Conservation (phyloP, 108 stramenopile species). For the Discostella stelligeroides region DNA sequence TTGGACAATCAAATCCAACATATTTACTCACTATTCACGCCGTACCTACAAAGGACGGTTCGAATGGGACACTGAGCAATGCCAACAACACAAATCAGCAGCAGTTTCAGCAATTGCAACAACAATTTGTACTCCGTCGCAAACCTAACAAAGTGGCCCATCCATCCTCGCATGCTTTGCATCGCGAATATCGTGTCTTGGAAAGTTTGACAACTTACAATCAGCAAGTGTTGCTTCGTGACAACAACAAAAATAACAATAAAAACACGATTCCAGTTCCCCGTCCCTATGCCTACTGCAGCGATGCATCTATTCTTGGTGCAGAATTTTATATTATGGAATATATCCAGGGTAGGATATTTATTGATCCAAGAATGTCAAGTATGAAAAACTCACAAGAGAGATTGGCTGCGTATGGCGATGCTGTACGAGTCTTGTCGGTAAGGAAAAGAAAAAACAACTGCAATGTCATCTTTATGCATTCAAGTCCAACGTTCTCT, state of each 20-base stretch:
- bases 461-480: constrained; percentile 5
- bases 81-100: constrained; percentile 84
- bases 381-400: constrained; percentile 48
- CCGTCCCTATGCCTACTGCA: constrained; percentile 79
- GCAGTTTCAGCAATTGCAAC: constrained; percentile 69
- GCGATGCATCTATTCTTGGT: constrained; percentile 79
- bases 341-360: constrained; percentile 89
- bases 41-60: constrained; percentile 5
- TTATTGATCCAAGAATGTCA: constrained; percentile 89
- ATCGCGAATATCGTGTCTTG: constrained; percentile 93
- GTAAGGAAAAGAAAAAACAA: constrained; percentile 28
- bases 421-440: constrained; percentile 80
- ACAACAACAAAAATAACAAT: constrained; percentile 17
- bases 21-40: constrained; percentile 68
- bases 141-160: constrained; percentile 91
- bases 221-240: constrained; percentile 87
- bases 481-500: background rate
- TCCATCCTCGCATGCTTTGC: constrained; percentile 96
- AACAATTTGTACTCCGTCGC: constrained; percentile 45
- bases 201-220: constrained; percentile 73
- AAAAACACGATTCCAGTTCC: constrained; percentile 85
- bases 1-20: constrained; percentile 97
- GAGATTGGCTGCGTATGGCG: constrained; percentile 63
- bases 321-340: constrained; percentile 97
- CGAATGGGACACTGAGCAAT: constrained; percentile 20